Evolutionary conservation across 2,329 filamentous ascomycete genomes (phyloP), one percentile per base, ranked within the genome.

Genomic region (Colletotrichum godetiae): DNA sequence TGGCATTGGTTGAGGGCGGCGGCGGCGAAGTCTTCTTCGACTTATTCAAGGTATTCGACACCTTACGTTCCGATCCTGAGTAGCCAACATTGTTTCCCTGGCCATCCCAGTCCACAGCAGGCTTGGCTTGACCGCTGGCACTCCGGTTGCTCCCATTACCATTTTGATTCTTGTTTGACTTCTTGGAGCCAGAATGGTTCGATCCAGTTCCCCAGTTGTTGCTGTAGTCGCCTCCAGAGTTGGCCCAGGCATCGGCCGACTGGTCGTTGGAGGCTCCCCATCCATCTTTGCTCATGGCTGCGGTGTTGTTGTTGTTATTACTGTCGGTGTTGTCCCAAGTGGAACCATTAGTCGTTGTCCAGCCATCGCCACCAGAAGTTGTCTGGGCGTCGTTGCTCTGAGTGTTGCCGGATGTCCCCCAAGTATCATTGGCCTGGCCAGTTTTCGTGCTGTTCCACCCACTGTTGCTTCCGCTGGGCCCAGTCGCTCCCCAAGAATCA

Each of bases 31-130:
- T 66, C 35, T 70, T 64, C 19, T 31, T 68, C 35, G 67, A 70
- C 33, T 37, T 64, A 7, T 31, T 70, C 15, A 61, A 73, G 24
- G 56, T 61, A 31, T 56, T 66, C 5, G 68, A 67, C 13, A 49
- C 52, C 10, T 49, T 37, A 33, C 56, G 67, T 13, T 49, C 62
- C 3, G 61, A 46, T n/a, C 49, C 62, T 8, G 61, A 46, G 57
- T 67, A 67, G 22, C 72, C 68, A 24, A 74, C 72, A n/a, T 74
- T 74, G 29, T 74, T 74, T 31, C 52, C 59, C 53, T 72, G 72
- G n/a, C 31, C 49, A 35, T 74, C 52, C 72, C 72, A 74, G 12
- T 58, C 19, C 13, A 29, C 33, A 49, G 37, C 56, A 19, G 37
- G 11, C 31, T 72, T 56, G 4, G 52, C 22, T 62, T 53, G 61